Base-by-base conservation (phyloP, 1,139 yeast species). In the Taiozyma sp. region DNA sequence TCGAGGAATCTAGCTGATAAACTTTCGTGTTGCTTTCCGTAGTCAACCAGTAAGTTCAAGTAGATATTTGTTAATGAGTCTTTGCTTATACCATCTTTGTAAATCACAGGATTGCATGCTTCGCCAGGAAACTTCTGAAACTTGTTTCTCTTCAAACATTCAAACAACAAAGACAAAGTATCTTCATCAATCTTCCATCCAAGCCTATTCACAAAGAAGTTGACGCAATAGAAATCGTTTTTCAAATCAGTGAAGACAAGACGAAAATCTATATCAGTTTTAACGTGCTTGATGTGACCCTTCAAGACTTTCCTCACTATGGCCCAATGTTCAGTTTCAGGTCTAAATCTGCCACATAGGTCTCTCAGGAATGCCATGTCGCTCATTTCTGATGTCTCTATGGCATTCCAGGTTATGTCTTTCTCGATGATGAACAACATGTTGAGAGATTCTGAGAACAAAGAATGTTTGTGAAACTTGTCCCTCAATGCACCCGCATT, bases 1-100 rank as follows among this genome's bases (percentile, higher is more conserved):
- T 62, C 65, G 32, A 60, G 41, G 16, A 60, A 52, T 32, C 60
- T 54, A 4, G 53, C 53, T 6, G 56, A 34, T 12, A 53, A 41
- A 8, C 23, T 39, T 4, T 32, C 45, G 1, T 50, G 41, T 2
- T 30, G 6, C 13, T 43, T 42, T 4, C 53, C 48, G 32, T 43
- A 59, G 2, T 22, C 22, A 23, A 56, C 8, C 8, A 62, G 44
- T 3, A 59, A 28, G 41, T 57, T 57, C 44, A 62, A 32, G 42
- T 54, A 60, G 4, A 48, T 48, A 48, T 59, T 60, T 5, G 53
- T 12, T 10, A 46, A 40, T 0, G 62, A 49, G 24, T 54, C 55
- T n/a, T 48, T 54, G 28, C 48, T 43, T 3, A 60, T 45, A 2
- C 54, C 54, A 23, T 46, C 13, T 7, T 46, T 45, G 7, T 52